phyloP scores from a whole-genome alignment of 768 basidiomycete genomes.

The Phaeotremella fagi region DNA sequence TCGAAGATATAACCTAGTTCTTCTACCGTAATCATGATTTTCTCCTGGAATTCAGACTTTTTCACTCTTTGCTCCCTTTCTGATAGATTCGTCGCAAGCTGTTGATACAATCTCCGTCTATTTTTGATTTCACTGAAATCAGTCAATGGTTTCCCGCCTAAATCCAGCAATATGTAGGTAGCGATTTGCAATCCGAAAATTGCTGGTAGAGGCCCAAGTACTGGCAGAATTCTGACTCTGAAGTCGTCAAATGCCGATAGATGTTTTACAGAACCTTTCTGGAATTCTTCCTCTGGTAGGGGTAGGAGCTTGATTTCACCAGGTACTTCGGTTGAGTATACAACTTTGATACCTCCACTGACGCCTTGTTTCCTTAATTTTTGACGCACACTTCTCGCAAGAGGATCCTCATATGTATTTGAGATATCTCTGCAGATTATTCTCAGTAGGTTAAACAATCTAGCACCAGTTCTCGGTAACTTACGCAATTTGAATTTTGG shows the following conservation, averaged over 20 bases:
- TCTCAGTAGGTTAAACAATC: background rate
- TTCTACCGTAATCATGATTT: conserved; percentile 65
- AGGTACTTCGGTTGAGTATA: conserved; percentile 93
- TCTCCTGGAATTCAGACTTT: conserved; percentile 49
- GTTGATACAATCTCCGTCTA: conserved; percentile 75
- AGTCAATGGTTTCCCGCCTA: conserved; percentile 74
- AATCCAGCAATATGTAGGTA: conserved; percentile 78
- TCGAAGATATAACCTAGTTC: conserved; percentile 82
- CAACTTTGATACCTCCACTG: conserved; percentile 56
- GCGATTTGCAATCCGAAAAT: conserved; percentile 88
- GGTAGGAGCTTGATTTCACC: conserved; percentile 83
- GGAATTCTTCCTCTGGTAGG: conserved; percentile 83
- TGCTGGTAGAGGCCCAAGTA: conserved; percentile 79
- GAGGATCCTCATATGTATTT: conserved; percentile 83
- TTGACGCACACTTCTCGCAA: conserved; percentile 82
- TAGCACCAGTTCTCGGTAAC: conserved; percentile 1
- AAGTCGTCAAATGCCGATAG: conserved; percentile 87
- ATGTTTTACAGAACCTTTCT: conserved; percentile 82
- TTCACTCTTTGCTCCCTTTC: conserved; percentile 67
- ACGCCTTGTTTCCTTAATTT: conserved; percentile 52
- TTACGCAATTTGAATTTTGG: conserved; percentile 75
- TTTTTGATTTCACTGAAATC: conserved; percentile 84
- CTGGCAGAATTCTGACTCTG: conserved; percentile 86
- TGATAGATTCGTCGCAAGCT: conserved; percentile 70
- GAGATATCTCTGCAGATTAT: conserved; percentile 92